These are phyloP conservation scores for Paracorniculantispora psalliotae DNA, from an alignment of 2,329 filamentous ascomycete species.

Conservation along the genomic window DNA sequence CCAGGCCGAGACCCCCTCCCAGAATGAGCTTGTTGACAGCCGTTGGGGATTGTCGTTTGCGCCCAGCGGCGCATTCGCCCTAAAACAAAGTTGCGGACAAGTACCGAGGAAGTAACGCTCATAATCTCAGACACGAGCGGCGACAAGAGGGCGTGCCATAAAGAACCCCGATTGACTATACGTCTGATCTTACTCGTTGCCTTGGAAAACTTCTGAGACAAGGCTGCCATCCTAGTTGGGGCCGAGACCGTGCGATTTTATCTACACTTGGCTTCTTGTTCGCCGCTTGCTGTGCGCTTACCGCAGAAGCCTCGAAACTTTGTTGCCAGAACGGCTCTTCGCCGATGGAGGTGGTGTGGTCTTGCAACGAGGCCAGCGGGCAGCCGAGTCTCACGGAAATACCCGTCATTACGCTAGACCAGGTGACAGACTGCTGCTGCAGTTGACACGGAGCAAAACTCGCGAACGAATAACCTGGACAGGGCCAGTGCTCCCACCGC, in stretches of 20 bases:
- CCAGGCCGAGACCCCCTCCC: neutral
- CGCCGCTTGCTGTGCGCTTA: neutral
- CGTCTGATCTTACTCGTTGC: neutral
- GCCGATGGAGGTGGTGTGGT: neutral
- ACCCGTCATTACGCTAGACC: neutral
- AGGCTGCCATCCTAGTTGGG: neutral
- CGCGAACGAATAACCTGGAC: neutral
- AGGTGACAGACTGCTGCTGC: constrained; percentile 1
- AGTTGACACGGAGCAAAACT: neutral
- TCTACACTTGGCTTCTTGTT: neutral
- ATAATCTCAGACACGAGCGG: neutral
- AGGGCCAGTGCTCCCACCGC: neutral
- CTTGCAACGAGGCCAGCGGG: neutral
- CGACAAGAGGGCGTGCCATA: neutral
- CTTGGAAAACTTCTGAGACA: neutral
- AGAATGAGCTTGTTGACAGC: neutral
- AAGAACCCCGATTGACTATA: no score
- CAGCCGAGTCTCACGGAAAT: constrained; percentile 4
- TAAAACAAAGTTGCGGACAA: constrained; percentile 1
- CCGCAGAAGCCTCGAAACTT: neutral
- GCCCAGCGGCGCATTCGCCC: neutral
- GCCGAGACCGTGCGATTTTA: neutral
- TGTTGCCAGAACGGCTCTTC: neutral
- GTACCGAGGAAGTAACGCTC: neutral
- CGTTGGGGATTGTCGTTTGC: neutral